phyloP scores from a whole-genome alignment of 768 basidiomycete genomes.

The Gloeopeniophorella convolvens region DNA sequence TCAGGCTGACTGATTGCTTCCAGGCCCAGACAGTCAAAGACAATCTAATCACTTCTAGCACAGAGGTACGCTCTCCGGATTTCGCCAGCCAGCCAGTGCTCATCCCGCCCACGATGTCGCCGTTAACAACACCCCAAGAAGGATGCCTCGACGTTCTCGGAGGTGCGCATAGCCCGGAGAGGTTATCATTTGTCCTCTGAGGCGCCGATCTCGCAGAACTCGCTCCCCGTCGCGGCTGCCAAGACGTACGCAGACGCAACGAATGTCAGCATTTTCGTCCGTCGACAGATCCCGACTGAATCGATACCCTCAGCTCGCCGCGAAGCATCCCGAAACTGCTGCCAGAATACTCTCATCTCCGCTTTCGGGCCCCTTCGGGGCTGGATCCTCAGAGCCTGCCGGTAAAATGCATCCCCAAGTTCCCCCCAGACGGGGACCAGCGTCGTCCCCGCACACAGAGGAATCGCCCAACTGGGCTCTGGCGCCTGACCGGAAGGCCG shows the following conservation, averaged over 20 bases:
- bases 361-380: not conserved
- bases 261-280: constrained; percentile 3
- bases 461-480: not conserved
- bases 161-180: not conserved
- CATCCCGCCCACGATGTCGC: not conserved
- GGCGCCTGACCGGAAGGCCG: not conserved
- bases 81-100: not conserved
- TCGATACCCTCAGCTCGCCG: not conserved
- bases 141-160: not conserved
- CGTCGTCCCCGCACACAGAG: not conserved
- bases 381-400: not conserved
- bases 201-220: not conserved
- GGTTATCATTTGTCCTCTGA: not conserved
- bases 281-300: not conserved
- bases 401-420: not conserved
- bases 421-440: not conserved
- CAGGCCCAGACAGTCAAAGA: constrained; percentile 9
- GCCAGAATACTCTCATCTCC: not conserved
- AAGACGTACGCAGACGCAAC: constrained; percentile 3
- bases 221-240: not conserved
- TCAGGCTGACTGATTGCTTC: not conserved
- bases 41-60: not conserved
- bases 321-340: not conserved
- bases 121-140: constrained; percentile 4
- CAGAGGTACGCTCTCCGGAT: not conserved